Percentiles rank a stretch among this genome's conserved stretches.
These are phyloP conservation scores for Aspergillus brunneoviolaceus DNA, from an alignment of 2,329 filamentous ascomycete species.

Conservation along the genomic window DNA sequence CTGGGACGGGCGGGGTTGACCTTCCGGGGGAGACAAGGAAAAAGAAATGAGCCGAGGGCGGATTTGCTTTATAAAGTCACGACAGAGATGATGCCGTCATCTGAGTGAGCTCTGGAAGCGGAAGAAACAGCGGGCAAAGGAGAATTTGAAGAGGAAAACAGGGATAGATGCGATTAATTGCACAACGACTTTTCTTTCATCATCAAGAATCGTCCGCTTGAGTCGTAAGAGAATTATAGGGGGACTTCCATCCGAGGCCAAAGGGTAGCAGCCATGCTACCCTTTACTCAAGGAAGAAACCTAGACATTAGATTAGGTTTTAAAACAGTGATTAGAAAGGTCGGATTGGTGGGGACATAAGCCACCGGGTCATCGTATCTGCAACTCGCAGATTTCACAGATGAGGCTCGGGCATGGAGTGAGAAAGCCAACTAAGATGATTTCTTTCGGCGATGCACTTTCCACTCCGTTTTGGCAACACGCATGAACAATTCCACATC, in stretches of 20 bases:
- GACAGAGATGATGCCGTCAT: not conserved
- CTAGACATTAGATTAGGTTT: not conserved
- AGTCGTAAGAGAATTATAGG: slow-evolving; percentile 13
- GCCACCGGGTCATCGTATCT: not conserved
- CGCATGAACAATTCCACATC: slow-evolving; percentile 93
- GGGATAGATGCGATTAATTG: slow-evolving; percentile 4
- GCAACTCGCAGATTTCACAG: not conserved
- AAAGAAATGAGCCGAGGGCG: too few relatives aligned
- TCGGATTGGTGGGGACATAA: not conserved
- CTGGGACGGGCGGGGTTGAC: not conserved
- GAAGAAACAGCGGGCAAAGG: slow-evolving; percentile 1
- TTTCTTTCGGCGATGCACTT: slow-evolving; percentile 58
- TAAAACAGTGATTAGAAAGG: not conserved
- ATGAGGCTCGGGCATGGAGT: not conserved
- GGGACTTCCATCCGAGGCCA: not conserved
- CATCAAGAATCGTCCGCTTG: slow-evolving; percentile 17
- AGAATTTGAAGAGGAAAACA: not conserved
- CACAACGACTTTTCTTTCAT: slow-evolving; percentile 15
- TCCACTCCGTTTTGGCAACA: slow-evolving; percentile 85
- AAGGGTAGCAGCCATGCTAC: not conserved
- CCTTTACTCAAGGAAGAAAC: not conserved
- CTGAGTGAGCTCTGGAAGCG: not conserved
- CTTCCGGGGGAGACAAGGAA: not conserved
- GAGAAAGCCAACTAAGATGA: slow-evolving; percentile 1
- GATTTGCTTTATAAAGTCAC: not conserved